Conservation (phyloP, 2,329 filamentous ascomycete species). For the Rugonectria rugulosa region DNA sequence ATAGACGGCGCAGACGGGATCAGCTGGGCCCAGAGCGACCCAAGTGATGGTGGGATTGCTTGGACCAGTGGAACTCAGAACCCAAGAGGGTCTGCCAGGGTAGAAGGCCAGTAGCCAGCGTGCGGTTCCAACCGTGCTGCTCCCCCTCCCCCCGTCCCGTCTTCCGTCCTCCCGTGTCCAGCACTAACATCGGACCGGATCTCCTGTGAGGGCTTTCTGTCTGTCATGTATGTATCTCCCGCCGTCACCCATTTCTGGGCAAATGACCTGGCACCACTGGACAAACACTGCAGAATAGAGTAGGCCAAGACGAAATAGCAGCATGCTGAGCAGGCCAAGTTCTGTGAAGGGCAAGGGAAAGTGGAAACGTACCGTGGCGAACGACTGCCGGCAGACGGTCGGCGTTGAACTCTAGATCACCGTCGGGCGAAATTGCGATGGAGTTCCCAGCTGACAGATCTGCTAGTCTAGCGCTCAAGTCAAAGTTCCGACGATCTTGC, state of each 20-base stretch:
- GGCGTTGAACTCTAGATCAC: conserved; percentile 23
- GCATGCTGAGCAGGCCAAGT: no score
- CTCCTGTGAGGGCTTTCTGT: conserved; percentile 1
- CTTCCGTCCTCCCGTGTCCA: conserved; percentile 33
- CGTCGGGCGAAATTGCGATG: conserved; percentile 34
- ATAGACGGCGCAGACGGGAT: conserved; percentile 32
- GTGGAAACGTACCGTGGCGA: conserved; percentile 13
- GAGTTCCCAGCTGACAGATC: conserved; percentile 22
- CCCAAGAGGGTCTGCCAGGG: conserved; percentile 25
- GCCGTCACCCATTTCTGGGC: background rate
- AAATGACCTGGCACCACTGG: conserved; percentile 3
- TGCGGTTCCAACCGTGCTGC: conserved; percentile 39
- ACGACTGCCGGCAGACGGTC: conserved; percentile 15
- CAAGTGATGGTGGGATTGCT: conserved; percentile 25
- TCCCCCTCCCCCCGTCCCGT: conserved; percentile 39
- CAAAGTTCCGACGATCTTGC: conserved; percentile 26
- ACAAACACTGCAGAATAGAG: no score
- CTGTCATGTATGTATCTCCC: background rate
- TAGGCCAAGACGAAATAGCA: no score
- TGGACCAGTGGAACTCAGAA: conserved; percentile 25
- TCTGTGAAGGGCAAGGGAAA: conserved; percentile 14
- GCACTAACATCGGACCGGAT: conserved; percentile 12
- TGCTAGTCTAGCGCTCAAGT: conserved; percentile 5
- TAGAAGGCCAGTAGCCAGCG: conserved; percentile 21
- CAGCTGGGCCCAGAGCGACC: conserved; percentile 32